Percentiles rank a stretch among this genome's conserved stretches.
Evolutionary conservation across 2,329 filamentous ascomycete genomes (phyloP).

Genomic region (Fusarium sp.): DNA sequence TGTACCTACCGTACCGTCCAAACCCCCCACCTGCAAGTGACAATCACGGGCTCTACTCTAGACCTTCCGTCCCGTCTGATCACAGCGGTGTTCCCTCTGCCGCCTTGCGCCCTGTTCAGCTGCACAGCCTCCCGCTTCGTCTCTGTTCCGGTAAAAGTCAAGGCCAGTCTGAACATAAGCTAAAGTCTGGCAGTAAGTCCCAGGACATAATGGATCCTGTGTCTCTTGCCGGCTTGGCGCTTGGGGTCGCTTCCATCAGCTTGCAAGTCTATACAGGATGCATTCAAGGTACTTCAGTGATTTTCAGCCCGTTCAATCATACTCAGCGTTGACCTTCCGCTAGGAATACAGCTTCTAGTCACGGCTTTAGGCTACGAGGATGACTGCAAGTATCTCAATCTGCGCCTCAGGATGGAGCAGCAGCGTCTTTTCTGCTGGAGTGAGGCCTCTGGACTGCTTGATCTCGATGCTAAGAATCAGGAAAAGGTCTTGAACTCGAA

Average conservation of each 20-base stretch:
- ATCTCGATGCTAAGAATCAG: conserved; percentile 56
- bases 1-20: background rate
- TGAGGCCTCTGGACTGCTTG: conserved; percentile 61
- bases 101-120: conserved; percentile 1
- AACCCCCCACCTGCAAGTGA: background rate
- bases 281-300: conserved; percentile 53
- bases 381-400: conserved; percentile 61
- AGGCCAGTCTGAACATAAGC: conserved; percentile 6
- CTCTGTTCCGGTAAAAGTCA: background rate
- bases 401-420: conserved; percentile 63
- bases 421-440: conserved; percentile 63
- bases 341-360: conserved; percentile 61
- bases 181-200: background rate
- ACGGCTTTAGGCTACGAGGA: conserved; percentile 62
- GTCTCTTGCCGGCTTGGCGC: conserved; percentile 56
- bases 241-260: conserved; percentile 59
- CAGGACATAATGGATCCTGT: conserved; percentile 56
- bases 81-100: background rate
- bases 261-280: conserved; percentile 61
- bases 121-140: conserved; percentile 12
- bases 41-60: background rate
- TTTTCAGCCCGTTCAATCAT: background rate
- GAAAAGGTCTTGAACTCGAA: conserved; percentile 59
- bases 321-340: background rate
- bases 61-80: background rate